phyloP scores from a whole-genome alignment of 2,329 filamentous ascomycete genomes.

The Fusarium sambucinum region DNA sequence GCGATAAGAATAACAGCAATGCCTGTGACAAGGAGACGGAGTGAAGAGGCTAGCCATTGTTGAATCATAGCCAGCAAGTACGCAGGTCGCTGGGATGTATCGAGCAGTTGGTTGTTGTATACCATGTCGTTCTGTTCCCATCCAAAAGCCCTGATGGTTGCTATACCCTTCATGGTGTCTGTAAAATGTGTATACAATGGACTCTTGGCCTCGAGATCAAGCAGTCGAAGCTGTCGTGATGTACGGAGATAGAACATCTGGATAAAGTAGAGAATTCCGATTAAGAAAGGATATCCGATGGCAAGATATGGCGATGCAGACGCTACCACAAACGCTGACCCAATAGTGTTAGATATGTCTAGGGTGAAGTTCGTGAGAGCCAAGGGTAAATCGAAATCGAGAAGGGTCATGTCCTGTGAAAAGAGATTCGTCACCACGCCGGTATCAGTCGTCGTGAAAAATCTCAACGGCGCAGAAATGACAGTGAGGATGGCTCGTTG shows the following conservation, averaged over 20 bases:
- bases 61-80: slow-evolving; percentile 68
- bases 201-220: slow-evolving; percentile 72
- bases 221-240: slow-evolving; percentile 68
- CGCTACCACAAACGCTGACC: slow-evolving; percentile 62
- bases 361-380: slow-evolving; percentile 50
- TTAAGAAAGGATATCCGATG: slow-evolving; percentile 63
- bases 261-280: slow-evolving; percentile 60
- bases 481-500: slow-evolving; percentile 51
- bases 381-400: slow-evolving; percentile 56
- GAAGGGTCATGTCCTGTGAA: slow-evolving; percentile 59
- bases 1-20: slow-evolving; percentile 61
- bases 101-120: slow-evolving; percentile 61
- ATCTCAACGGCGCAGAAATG: slow-evolving; percentile 55
- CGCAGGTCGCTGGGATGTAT: slow-evolving; percentile 67
- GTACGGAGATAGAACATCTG: slow-evolving; percentile 71
- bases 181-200: slow-evolving; percentile 64
- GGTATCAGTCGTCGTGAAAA: slow-evolving; percentile 58
- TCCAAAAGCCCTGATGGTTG: slow-evolving; percentile 68
- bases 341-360: slow-evolving; percentile 49
- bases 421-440: slow-evolving; percentile 60
- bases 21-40: slow-evolving; percentile 63
- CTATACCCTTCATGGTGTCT: slow-evolving; percentile 66
- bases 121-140: slow-evolving; percentile 56
- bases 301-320: slow-evolving; percentile 58
- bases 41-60: slow-evolving; percentile 51